phyloP scores from a whole-genome alignment of 345 rosid species.

The Hypericum perforatum region DNA sequence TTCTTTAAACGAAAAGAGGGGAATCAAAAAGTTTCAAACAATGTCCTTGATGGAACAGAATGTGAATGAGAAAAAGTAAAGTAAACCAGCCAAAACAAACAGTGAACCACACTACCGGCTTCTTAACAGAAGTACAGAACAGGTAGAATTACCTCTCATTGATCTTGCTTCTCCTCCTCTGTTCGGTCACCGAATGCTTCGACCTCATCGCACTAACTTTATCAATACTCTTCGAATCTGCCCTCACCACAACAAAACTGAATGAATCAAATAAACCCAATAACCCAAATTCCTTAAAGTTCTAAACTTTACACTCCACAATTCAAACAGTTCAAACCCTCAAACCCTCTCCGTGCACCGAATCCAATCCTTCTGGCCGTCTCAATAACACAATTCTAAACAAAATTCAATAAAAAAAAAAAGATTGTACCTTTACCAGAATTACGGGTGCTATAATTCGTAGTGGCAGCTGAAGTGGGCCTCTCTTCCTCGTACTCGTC shows the following conservation, averaged over 20 bases:
- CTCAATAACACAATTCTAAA: background rate
- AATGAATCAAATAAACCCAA: conserved; percentile 3
- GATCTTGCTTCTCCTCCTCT: conserved; percentile 90
- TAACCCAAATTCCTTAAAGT: background rate
- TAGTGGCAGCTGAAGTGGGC: conserved; percentile 31
- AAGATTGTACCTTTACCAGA: conserved; percentile 18
- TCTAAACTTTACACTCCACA: no score
- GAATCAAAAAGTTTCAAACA: no score
- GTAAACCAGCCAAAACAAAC: no score
- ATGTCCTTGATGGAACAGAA: no score
- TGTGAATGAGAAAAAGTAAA: no score
- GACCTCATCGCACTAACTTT: conserved; percentile 74
- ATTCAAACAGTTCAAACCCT: background rate
- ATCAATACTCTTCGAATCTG: conserved; percentile 64
- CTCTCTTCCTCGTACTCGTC: conserved; percentile 80
- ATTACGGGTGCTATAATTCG: conserved; percentile 10
- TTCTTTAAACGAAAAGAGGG: no score
- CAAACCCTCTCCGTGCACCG: background rate
- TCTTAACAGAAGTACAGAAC: background rate
- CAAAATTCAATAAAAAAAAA: background rate
- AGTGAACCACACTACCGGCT: no score
- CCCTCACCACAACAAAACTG: conserved; percentile 15
- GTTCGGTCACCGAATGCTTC: conserved; percentile 94
- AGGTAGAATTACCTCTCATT: conserved; percentile 59
- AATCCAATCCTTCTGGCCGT: background rate